A percentile compares a stretch with the other conserved stretches of the same genome.
Conservation (phyloP, 2,329 filamentous ascomycete genomes). For the Penicillium sp. region DNA sequence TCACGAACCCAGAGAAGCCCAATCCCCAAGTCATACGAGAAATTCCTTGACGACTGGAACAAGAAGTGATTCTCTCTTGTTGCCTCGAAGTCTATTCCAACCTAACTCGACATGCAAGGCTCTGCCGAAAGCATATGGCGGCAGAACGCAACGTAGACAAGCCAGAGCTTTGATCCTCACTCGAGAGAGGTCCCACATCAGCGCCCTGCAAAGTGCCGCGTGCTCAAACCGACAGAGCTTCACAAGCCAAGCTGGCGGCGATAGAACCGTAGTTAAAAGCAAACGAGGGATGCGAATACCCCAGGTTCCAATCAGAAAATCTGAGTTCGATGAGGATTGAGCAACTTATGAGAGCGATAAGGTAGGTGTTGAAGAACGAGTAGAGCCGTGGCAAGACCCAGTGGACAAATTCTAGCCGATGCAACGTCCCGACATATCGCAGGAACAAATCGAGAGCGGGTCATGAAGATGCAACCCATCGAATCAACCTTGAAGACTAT, state of each 20-base stretch:
- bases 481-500: constrained; percentile 17
- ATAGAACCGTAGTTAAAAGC: constrained; percentile 18
- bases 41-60: constrained; percentile 19
- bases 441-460: constrained; percentile 20
- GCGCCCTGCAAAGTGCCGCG: constrained; percentile 35
- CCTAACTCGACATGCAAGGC: constrained; percentile 16
- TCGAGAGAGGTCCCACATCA: constrained; percentile 79
- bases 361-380: constrained; percentile 28
- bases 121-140: constrained; percentile 20
- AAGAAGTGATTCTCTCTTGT: constrained; percentile 25
- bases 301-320: constrained; percentile 19
- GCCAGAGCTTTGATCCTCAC: constrained; percentile 94
- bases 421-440: constrained; percentile 21
- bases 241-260: constrained; percentile 2
- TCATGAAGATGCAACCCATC: constrained; percentile 16
- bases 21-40: constrained; percentile 20
- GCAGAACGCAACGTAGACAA: constrained; percentile 67
- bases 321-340: constrained; percentile 11
- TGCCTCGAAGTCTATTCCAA: constrained; percentile 22
- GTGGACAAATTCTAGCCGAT: constrained; percentile 26
- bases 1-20: constrained; percentile 15
- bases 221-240: constrained; percentile 16
- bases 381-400: constrained; percentile 15
- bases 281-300: constrained; percentile 19
- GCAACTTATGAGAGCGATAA: not conserved